phyloP scores from a whole-genome alignment of 1,139 yeast species.

The Kodamaea fungicola region DNA sequence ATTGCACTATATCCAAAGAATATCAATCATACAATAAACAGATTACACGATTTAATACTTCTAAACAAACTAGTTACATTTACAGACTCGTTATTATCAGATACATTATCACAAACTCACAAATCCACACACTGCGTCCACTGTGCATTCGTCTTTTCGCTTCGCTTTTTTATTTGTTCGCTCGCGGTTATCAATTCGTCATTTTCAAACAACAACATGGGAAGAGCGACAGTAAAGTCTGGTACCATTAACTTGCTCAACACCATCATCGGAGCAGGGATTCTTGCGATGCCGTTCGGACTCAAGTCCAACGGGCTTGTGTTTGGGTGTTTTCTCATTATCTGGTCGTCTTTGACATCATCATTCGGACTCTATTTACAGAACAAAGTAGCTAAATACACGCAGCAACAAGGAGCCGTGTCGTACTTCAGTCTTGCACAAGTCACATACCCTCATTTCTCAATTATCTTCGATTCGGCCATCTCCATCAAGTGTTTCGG shows the following conservation, averaged over 20 bases:
- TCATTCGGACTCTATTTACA: conserved; percentile 53
- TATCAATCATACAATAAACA: no score
- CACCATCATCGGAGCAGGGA: conserved; percentile 57
- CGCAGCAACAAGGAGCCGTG: conserved; percentile 47
- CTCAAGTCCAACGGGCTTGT: conserved; percentile 48
- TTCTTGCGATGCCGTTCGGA: conserved; percentile 56
- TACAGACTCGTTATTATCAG: no score
- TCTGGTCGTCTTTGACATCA: conserved; percentile 49
- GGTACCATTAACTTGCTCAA: conserved; percentile 52
- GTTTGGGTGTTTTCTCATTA: conserved; percentile 44
- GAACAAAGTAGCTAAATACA: conserved; percentile 48
- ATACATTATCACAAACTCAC: no score
- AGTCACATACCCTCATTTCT: conserved; percentile 50
- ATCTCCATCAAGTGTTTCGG: conserved; percentile 76
- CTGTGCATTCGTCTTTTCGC: no score
- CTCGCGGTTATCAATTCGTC: background rate
- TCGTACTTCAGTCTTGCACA: conserved; percentile 53
- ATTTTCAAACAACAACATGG: conserved; percentile 10
- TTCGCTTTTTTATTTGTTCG: background rate
- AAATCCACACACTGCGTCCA: no score
- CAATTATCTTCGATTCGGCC: conserved; percentile 43
- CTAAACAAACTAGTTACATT: no score
- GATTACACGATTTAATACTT: no score
- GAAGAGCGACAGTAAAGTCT: conserved; percentile 41
- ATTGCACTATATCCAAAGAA: no score